Percentiles rank a stretch among this genome's conserved stretches.
Evolutionary conservation across 2,329 filamentous ascomycete species (phyloP).

Genomic region (Blumeria hordei): DNA sequence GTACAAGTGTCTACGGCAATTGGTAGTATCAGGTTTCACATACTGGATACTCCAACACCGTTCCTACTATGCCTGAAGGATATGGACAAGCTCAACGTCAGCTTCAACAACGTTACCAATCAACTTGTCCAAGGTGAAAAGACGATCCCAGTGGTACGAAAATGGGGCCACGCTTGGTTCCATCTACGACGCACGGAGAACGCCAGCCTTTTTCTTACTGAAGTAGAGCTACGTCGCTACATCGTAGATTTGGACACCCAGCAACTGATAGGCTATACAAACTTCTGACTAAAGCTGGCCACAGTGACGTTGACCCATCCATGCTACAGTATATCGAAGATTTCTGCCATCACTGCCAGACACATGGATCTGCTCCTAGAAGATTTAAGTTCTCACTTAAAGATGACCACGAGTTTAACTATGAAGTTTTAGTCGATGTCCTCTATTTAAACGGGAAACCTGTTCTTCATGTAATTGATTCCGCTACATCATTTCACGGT

Average conservation of each 20-base stretch:
- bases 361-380: background rate
- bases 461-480: constrained; percentile 1
- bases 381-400: constrained; percentile 2
- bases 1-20: background rate
- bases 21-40: background rate
- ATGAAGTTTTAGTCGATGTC: constrained; percentile 1
- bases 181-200: background rate
- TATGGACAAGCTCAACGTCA: background rate
- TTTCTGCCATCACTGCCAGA: constrained; percentile 1
- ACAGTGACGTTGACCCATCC: background rate
- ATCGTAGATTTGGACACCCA: background rate
- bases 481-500: background rate
- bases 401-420: constrained; percentile 1
- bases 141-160: background rate
- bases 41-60: background rate
- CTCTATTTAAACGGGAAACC: background rate
- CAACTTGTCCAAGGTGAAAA: background rate
- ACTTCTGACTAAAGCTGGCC: background rate
- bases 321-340: background rate
- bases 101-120: constrained; percentile 1
- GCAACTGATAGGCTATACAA: background rate
- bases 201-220: background rate
- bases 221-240: background rate
- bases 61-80: background rate
- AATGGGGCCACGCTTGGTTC: constrained; percentile 1